These are phyloP conservation scores for Botryosphaeria dothidea DNA, from an alignment of 2,329 filamentous ascomycete genomes.

Conservation along the genomic window DNA sequence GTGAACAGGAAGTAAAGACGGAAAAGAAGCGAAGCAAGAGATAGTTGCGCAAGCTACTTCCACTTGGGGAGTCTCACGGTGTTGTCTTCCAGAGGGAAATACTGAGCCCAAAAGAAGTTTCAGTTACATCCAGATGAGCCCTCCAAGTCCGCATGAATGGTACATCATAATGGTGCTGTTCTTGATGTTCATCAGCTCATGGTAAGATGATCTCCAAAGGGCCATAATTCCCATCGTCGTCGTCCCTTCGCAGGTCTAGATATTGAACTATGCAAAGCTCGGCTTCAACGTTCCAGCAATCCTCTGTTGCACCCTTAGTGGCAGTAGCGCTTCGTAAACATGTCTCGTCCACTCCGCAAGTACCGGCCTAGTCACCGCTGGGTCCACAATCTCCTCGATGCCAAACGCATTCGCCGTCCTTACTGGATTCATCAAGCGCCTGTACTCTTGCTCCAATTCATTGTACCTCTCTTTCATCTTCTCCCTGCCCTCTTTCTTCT, in stretches of 20 bases:
- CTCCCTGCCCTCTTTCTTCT: slow-evolving; percentile 52
- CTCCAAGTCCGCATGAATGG: no score
- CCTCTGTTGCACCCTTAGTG: slow-evolving; percentile 49
- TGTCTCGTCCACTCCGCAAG: slow-evolving; percentile 58
- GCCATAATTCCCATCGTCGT: no score
- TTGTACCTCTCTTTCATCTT: slow-evolving; percentile 52
- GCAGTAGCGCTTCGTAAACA: slow-evolving; percentile 57
- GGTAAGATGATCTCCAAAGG: no score
- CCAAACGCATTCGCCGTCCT: slow-evolving; percentile 65
- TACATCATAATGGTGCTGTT: no score
- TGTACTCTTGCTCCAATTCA: slow-evolving; percentile 61
- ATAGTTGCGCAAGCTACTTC: neutral
- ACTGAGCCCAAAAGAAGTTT: no score
- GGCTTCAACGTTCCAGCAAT: slow-evolving; percentile 38
- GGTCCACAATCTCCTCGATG: slow-evolving; percentile 66
- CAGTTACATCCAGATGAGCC: no score
- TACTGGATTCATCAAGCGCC: slow-evolving; percentile 64
- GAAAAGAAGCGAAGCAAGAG: neutral
- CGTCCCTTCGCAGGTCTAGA: no score
- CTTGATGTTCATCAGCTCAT: no score
- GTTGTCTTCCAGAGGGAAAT: no score
- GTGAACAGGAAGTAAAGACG: neutral
- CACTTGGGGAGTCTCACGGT: no score
- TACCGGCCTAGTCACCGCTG: slow-evolving; percentile 57
- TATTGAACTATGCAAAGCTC: slow-evolving; percentile 27